A percentile compares a stretch with the other conserved stretches of the same genome.
These are phyloP conservation scores for Termitomyces eurrhizus DNA, from an alignment of 768 basidiomycete species.

Conservation along the genomic window DNA sequence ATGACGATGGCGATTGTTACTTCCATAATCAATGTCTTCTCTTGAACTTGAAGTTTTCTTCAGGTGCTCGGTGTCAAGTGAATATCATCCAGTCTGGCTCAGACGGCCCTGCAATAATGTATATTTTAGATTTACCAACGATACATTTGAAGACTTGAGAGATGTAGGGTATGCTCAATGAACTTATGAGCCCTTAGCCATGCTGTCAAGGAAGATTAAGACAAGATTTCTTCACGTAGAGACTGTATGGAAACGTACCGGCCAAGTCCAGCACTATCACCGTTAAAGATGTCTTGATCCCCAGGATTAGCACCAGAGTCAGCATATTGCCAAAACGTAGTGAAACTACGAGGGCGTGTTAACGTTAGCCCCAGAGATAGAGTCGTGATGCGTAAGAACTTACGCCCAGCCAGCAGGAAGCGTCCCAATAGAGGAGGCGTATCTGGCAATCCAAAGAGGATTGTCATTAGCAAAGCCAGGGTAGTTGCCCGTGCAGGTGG, in stretches of 20 bases:
- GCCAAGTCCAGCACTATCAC: constrained; percentile 39
- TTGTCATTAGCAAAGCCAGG: constrained; percentile 44
- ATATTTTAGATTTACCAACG: background rate
- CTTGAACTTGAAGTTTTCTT: background rate
- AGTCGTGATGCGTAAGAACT: constrained; percentile 12
- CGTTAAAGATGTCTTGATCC: constrained; percentile 56
- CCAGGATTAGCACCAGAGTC: constrained; percentile 53
- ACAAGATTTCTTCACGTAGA: too few relatives aligned
- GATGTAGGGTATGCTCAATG: background rate
- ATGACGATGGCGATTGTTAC: background rate
- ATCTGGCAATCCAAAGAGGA: constrained; percentile 62
- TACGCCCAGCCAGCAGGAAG: constrained; percentile 58
- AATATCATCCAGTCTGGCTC: background rate
- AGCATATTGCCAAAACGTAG: constrained; percentile 62
- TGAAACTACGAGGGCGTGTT: constrained; percentile 24
- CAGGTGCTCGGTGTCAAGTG: background rate
- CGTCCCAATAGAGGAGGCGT: constrained; percentile 42
- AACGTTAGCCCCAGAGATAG: background rate
- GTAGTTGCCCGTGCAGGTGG: constrained; percentile 58
- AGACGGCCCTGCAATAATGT: background rate
- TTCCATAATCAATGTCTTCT: background rate
- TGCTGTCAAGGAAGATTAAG: constrained; percentile 3
- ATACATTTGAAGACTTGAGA: background rate
- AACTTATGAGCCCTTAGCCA: constrained; percentile 12
- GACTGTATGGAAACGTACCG: constrained; percentile 22